These are phyloP conservation scores for Sporothrix brasiliensis DNA, from an alignment of 2,329 filamentous ascomycete species.

Conservation along the genomic window DNA sequence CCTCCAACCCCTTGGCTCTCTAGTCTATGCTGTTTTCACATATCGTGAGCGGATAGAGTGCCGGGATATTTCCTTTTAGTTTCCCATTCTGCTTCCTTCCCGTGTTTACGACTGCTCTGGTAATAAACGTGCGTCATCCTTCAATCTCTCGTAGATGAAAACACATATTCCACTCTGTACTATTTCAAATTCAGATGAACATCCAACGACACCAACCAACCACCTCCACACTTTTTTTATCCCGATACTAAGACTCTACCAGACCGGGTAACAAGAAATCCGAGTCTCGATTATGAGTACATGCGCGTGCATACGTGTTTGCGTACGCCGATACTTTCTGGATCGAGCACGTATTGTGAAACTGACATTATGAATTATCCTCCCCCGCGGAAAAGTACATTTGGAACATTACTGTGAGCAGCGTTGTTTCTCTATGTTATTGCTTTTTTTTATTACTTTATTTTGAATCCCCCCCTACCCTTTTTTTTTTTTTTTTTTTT, in stretches of 20 bases:
- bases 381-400: no score
- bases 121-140: constrained; percentile 14
- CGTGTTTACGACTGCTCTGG: not conserved
- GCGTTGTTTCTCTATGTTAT: no score
- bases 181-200: not conserved
- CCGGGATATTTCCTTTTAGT: constrained; percentile 5
- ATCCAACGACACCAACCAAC: no score
- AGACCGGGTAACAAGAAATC: constrained; percentile 11
- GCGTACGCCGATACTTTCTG: not conserved
- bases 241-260: not conserved
- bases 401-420: no score
- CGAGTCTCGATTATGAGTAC: not conserved
- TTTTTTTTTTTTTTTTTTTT: no score
- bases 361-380: not conserved
- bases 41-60: not conserved
- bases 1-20: not conserved
- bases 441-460: no score
- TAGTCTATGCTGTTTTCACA: not conserved
- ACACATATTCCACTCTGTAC: not conserved
- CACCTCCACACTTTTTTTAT: not conserved
- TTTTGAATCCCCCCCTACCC: no score
- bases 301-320: not conserved
- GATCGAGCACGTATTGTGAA: not conserved
- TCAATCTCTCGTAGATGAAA: constrained; percentile 10
- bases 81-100: not conserved